Base-by-base conservation (phyloP, 306 rosid species). In the Vicia villosa region DNA sequence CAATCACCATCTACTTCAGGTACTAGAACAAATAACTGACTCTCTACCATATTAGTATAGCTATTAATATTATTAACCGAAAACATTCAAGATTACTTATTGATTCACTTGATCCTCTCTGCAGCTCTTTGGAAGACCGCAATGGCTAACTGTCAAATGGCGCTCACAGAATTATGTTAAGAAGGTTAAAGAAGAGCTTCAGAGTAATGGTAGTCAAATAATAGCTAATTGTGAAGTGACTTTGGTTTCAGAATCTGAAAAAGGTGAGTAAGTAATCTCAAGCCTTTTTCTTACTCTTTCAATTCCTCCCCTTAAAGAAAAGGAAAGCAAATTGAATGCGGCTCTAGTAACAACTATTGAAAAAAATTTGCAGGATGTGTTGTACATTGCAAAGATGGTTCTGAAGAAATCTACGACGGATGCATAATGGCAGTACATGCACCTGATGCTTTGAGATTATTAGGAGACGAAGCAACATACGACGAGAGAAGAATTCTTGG, bases 1-100 rank as follows among this genome's bases (percentile, higher is more conserved):
- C 19, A 92, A 90, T 67, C 96, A 92, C 52, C 83, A 88, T 81
- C 84, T 88, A 37, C 96, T 92, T 80, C 96, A 92, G 96, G 96
- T 89, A 76, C 68, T 15, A 45, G 8, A 42, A 30, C n/a, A 74
- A 24, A 26, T 10, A 64, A 22, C 51, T 38, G 10, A 47, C 11
- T 64, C 30, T 47, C 14, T 63, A 22, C 12, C 0, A 32, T 1
- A 43, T 70, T 54, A 32, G 11, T 22, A n/a, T 17, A 22, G 16
- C 50, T 52, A 16, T 10, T 57, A 5, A 42, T 52, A 16, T 10
- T 57, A 5, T 56, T 13, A 46, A 76, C 69, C 36, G 41, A 63
- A 38, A 34, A 6, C 3, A 15, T 15, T 19, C 37, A 19, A 38
- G 20, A 55, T 68, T 32, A 15, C 5, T 46, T 77, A 5, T 50